These are phyloP conservation scores for Euclidium syriacum DNA, from an alignment of 345 rosid species.

Conservation along the genomic window DNA sequence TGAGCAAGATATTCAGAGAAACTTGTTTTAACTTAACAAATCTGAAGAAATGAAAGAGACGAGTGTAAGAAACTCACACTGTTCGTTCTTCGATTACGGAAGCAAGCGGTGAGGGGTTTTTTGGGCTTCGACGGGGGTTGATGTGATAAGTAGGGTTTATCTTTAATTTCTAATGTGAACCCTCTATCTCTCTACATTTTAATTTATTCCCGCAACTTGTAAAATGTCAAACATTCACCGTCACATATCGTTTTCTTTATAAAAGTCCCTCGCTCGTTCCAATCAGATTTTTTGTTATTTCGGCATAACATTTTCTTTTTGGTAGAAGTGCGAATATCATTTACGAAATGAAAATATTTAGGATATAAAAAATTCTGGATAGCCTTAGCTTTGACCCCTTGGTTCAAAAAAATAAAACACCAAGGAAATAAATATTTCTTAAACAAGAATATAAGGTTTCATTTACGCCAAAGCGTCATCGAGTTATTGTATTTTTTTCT, in stretches of 20 bases:
- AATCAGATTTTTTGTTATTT: too few species aligned
- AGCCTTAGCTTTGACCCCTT: too few species aligned
- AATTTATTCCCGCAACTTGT: background rate
- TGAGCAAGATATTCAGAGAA: background rate
- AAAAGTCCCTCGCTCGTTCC: too few species aligned
- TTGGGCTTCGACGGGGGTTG: constrained; percentile 4
- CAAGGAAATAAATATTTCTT: too few species aligned
- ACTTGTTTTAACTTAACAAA: background rate
- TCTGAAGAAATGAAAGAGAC: background rate
- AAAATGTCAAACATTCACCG: background rate
- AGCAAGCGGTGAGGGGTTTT: background rate
- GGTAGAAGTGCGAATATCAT: too few species aligned
- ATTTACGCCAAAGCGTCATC: too few species aligned
- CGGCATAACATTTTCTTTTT: too few species aligned
- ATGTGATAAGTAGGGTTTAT: constrained; percentile 31
- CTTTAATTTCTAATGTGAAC: background rate
- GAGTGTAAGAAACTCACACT: constrained; percentile 22
- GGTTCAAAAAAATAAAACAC: too few species aligned
- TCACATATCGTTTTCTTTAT: background rate
- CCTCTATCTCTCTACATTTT: background rate
- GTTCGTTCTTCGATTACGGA: constrained; percentile 4
- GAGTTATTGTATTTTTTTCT: too few species aligned
- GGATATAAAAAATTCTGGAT: too few species aligned
- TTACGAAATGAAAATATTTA: too few species aligned
- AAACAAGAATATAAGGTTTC: too few species aligned